Base-by-base conservation (phyloP, 257 asterid genomes). In the Fraxinus excelsior region DNA sequence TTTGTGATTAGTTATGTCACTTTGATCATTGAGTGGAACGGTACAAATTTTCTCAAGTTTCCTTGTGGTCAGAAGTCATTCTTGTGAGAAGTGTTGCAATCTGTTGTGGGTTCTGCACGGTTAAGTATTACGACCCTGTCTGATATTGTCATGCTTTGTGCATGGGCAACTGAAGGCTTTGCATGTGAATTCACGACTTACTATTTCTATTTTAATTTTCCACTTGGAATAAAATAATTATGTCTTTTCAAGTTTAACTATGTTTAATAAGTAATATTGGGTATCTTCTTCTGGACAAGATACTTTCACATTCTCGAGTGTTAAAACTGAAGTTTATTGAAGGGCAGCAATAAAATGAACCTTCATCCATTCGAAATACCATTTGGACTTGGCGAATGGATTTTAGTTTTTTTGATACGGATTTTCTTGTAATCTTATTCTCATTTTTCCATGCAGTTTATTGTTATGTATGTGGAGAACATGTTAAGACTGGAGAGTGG, bases 401-500 rank as follows among this genome's bases (percentile, higher is more conserved):
- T 25, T 4, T 25, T 10, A 7, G 35, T 8, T 12, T 21, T 71
- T 40, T 25, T 84, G 40, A 38, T 51, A 25, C 14, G 13, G 68
- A 21, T 21, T 14, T 49, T 70, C 25, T 65, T 77, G 19, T 68
- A 18, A 82, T 11, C 26, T 62, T 31, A 16, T 44, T 56, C 72
- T 71, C n/a, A 7, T 76, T 71, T 12, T 53, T 42, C 67, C 44
- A 26, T 85, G 89, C 90, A 92, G 97, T 28, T 79, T 73, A 84
- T 91, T 13, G 86, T 79, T 78, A 80, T 82, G 83, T 96, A 88
- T 37, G 94, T 84, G 82, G 99, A 96, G 90, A 96, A 90, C 89
- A 90, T 93, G 92, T 71, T 93, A 85, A 90, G 88, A 80, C 80
- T 96, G 88, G 98, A 89, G 85, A 83, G 91, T 69, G 87, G 96